Base-by-base conservation (phyloP, 768 basidiomycete species). In the Cyathus striatus region DNA sequence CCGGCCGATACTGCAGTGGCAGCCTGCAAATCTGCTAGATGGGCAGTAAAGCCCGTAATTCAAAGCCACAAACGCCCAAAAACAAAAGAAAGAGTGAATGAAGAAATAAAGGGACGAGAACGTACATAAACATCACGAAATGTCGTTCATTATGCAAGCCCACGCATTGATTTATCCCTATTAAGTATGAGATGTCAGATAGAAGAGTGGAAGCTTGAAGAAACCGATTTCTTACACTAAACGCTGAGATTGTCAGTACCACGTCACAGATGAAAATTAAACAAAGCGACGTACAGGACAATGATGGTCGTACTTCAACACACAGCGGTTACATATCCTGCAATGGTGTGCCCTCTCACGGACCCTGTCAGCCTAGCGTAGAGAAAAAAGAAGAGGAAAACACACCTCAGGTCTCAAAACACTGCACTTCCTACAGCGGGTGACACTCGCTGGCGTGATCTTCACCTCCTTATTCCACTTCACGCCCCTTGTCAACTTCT, bases 91-190 rank as follows among this genome's bases (percentile, higher is more conserved):
- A n/a, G n/a, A n/a, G n/a, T n/a, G n/a, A n/a, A n/a, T n/a, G n/a
- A n/a, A n/a, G n/a, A n/a, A n/a, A n/a, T n/a, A n/a, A n/a, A n/a
- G n/a, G n/a, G n/a, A n/a, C 38, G 14, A 30, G 24, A 5, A 64
- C 83, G 43, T 49, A 90, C 90, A 98, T 86, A 75, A 98, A 99
- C 37, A 98, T 68, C 27, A 95, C 76, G 54, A 99, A 99, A 64
- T 97, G 92, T 0, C 95, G 82, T 58, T 97, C 94, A 53, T 98
- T 99, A 58, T 95, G 74, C 5, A 98, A 61, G 9, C 95, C 95
- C 34, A 99, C 95, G 58, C 95, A 98, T 78, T 92, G 90, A 61
- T 97, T 97, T 39, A 97, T 81, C 93, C 93, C 90, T 93, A 30
- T 30, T 9, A 30, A 9, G 9, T 56, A 5, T 5, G 7, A 22